A percentile compares a stretch with the other conserved stretches of the same genome.
phyloP scores from a whole-genome alignment of 2,329 filamentous ascomycete genomes.

The Ophiocordyceps robertsii region DNA sequence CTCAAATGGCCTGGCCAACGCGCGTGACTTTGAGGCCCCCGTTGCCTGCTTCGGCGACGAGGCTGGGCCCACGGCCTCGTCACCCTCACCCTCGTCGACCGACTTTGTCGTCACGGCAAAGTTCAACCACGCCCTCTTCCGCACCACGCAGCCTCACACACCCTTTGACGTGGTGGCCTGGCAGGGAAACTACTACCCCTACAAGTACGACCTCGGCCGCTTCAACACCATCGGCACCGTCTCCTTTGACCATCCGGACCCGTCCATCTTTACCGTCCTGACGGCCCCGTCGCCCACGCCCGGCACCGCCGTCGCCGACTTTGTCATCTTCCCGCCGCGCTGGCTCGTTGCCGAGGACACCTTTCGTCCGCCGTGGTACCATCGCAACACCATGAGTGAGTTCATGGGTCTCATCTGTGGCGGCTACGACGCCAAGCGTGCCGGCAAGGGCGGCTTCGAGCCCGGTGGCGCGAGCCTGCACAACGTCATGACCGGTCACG shows the following conservation, averaged over 20 bases:
- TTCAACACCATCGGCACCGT: slow-evolving; percentile 64
- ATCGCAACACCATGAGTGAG: slow-evolving; percentile 55
- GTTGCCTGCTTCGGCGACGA: slow-evolving; percentile 51
- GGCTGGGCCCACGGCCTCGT: not conserved
- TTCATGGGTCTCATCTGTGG: slow-evolving; percentile 49
- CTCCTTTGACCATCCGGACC: slow-evolving; percentile 66
- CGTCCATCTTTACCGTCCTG: slow-evolving; percentile 63
- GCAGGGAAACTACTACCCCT: slow-evolving; percentile 71
- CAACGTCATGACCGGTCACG: slow-evolving; percentile 58
- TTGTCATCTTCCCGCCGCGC: slow-evolving; percentile 59
- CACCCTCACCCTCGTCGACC: not conserved
- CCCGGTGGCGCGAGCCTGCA: slow-evolving; percentile 48
- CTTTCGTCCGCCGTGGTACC: slow-evolving; percentile 61
- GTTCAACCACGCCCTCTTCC: slow-evolving; percentile 53
- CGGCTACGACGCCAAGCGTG: slow-evolving; percentile 48
- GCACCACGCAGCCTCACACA: slow-evolving; percentile 51
- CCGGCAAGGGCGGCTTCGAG: slow-evolving; percentile 47
- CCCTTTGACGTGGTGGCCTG: slow-evolving; percentile 72
- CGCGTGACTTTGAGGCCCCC: slow-evolving; percentile 62
- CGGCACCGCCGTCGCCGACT: slow-evolving; percentile 55
- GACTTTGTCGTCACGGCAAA: slow-evolving; percentile 35
- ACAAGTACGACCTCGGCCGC: slow-evolving; percentile 69
- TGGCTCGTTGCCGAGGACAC: slow-evolving; percentile 60
- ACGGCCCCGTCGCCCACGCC: slow-evolving; percentile 46
- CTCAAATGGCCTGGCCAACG: slow-evolving; percentile 61